A percentile compares a stretch with the other conserved stretches of the same genome.
Evolutionary conservation across 169 alveolate species (phyloP).

Genomic region (Eimeria maxima): DNA sequence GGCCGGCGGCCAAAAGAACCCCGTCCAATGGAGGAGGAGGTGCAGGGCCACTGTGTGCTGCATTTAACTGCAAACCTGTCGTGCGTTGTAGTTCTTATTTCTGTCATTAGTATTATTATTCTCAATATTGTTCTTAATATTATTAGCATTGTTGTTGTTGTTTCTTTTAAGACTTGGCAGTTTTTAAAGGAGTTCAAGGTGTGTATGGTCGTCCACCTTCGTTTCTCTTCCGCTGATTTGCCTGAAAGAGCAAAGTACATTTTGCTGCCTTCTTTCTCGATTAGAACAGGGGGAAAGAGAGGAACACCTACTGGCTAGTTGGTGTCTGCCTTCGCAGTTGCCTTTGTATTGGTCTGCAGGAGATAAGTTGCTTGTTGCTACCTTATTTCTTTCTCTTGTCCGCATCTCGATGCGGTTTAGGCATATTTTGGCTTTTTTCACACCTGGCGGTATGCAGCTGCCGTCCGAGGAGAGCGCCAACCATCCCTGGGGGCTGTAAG

Average conservation of each 20-base stretch:
- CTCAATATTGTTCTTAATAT: not conserved
- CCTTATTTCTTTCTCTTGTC: not conserved
- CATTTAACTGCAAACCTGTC: constrained; percentile 53
- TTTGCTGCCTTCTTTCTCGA: not conserved
- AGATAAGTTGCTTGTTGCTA: not conserved
- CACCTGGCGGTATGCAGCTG: constrained; percentile 67
- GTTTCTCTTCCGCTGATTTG: not conserved
- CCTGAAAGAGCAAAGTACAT: not conserved
- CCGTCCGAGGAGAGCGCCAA: constrained; percentile 20
- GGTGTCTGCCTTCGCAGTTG: constrained; percentile 56
- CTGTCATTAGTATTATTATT: not conserved
- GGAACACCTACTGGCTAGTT: constrained; percentile 36
- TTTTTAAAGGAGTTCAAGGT: too few relatives aligned
- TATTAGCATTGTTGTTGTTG: not conserved
- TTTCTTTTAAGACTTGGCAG: not conserved
- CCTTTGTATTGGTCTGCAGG: constrained; percentile 57
- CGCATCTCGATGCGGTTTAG: not conserved
- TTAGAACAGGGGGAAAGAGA: not conserved
- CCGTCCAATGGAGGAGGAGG: constrained; percentile 35
- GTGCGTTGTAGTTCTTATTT: not conserved
- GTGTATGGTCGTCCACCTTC: not conserved
- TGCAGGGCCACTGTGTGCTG: not conserved
- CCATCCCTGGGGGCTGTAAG: constrained; percentile 75
- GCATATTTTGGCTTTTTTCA: not conserved
- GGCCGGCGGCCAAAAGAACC: not conserved